Conservation (phyloP, 169 alveolate genomes). For the Eimeria zaria region DNA sequence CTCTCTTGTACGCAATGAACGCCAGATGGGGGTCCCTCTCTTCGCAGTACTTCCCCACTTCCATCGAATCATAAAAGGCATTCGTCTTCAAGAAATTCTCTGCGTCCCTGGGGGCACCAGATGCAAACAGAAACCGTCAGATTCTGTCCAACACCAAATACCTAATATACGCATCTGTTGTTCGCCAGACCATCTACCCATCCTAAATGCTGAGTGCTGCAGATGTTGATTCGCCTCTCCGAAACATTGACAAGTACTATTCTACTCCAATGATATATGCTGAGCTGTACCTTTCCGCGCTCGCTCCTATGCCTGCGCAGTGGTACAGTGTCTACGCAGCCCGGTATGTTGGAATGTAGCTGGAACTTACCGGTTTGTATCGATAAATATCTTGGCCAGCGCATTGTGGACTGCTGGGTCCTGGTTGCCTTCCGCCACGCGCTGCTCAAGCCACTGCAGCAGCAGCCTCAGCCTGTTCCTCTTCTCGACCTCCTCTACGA, state of each 20-base stretch:
- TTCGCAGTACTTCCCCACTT: conserved; percentile 99
- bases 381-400: conserved; percentile 99
- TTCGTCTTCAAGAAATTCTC: conserved; percentile 97
- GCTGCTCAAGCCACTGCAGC: conserved; percentile 98
- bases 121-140: not conserved
- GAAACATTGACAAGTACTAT: not conserved
- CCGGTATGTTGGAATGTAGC: not conserved
- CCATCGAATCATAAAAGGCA: conserved; percentile 98
- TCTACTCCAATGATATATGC: not conserved
- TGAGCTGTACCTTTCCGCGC: not conserved
- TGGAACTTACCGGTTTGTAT: conserved; percentile 93
- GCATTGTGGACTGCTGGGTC: conserved; percentile 99
- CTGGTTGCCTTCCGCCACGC: conserved; percentile 99
- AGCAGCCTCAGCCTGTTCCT: conserved; percentile 98
- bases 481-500: conserved; percentile 98
- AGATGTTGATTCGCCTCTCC: not conserved
- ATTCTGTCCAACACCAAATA: not conserved
- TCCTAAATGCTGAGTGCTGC: not conserved
- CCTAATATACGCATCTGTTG: not conserved
- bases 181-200: not conserved
- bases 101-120: conserved; percentile 67
- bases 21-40: conserved; percentile 99
- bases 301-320: not conserved
- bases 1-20: conserved; percentile 98
- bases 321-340: not conserved